These are phyloP conservation scores for Taiozyma sp. DNA, from an alignment of 1,139 yeast genomes.

Conservation along the genomic window DNA sequence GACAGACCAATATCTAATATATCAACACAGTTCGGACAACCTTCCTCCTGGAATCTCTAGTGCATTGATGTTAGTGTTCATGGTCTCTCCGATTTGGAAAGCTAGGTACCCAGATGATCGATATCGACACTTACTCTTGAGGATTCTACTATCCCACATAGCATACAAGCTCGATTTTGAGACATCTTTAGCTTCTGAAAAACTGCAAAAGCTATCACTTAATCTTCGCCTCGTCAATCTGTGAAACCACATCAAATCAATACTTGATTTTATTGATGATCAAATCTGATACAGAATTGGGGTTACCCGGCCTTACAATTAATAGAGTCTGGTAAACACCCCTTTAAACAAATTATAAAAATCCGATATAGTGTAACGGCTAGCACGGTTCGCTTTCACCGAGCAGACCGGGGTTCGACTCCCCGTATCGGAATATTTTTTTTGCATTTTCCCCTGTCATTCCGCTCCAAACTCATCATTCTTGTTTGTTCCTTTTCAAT, in stretches of 20 bases:
- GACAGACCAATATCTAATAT: constrained; percentile 78
- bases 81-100: not conserved
- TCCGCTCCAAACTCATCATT: no score
- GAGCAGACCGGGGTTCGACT: constrained; percentile 81
- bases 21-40: constrained; percentile 98
- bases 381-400: constrained; percentile 82
- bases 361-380: constrained; percentile 78
- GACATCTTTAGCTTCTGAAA: constrained; percentile 6
- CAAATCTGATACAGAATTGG: not conserved
- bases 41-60: constrained; percentile 64
- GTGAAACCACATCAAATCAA: not conserved
- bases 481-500: no score
- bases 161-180: constrained; percentile 89
- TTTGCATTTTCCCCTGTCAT: not conserved
- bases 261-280: no score
- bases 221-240: not conserved
- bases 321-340: not conserved
- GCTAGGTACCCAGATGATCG: not conserved
- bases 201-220: no score
- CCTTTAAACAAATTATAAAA: not conserved
- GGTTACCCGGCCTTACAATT: not conserved
- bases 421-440: constrained; percentile 63
- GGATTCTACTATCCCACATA: constrained; percentile 89
- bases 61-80: constrained; percentile 12
- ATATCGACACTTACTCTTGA: constrained; percentile 36